These are phyloP conservation scores for Irpex sp. DNA, from an alignment of 1,284 basidiomycete species.

Conservation along the genomic window DNA sequence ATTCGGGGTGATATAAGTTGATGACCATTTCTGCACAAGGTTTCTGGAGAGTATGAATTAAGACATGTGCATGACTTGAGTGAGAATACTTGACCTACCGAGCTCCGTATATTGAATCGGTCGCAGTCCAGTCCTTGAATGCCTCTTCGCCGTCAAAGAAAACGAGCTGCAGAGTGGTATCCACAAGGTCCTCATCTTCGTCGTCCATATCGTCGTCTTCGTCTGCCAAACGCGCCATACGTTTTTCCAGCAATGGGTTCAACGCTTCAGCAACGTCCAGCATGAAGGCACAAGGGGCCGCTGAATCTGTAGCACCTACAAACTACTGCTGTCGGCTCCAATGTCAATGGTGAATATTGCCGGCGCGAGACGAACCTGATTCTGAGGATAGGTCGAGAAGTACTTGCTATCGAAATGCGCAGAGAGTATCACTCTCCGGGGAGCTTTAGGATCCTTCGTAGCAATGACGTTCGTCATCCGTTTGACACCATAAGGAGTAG, in stretches of 20 bases:
- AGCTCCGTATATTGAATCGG: constrained; percentile 93
- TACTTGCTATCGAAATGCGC: constrained; percentile 98
- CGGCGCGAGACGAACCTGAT: constrained; percentile 50
- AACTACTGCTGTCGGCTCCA: constrained; percentile 54
- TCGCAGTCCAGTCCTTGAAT: constrained; percentile 85
- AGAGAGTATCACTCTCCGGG: constrained; percentile 80
- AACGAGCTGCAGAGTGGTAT: constrained; percentile 89
- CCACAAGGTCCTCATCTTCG: constrained; percentile 74
- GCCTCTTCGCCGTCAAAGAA: constrained; percentile 99
- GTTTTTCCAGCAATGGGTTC: constrained; percentile 62
- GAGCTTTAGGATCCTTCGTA: constrained; percentile 87
- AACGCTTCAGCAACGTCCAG: constrained; percentile 85
- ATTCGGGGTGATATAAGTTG: constrained; percentile 60
- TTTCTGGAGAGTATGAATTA: constrained; percentile 49
- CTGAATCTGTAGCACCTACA: constrained; percentile 96
- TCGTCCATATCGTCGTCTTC: constrained; percentile 44
- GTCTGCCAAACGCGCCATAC: constrained; percentile 55
- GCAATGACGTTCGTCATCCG: constrained; percentile 91
- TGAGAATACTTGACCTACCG: constrained; percentile 44
- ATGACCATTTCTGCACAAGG: constrained; percentile 80
- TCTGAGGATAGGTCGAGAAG: constrained; percentile 66
- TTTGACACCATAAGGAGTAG: constrained; percentile 83
- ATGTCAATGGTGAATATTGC: neutral
- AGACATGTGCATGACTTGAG: no score
- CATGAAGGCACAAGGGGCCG: constrained; percentile 92